phyloP scores from a whole-genome alignment of 371 early-diverging fungal species.

The Mucor lusitanicus region DNA sequence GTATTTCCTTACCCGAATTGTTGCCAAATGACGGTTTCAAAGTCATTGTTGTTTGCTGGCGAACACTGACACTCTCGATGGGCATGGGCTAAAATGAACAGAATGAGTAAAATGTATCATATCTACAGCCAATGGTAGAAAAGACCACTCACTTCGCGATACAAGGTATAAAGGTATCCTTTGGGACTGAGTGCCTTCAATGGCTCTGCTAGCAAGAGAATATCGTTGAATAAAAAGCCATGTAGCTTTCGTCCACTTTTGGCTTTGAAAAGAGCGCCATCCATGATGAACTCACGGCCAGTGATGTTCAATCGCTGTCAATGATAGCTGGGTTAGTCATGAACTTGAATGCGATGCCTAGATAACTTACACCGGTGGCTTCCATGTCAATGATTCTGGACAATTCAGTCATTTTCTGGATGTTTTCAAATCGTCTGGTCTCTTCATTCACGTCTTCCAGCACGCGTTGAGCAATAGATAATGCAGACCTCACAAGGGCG shows the following conservation, averaged over 20 bases:
- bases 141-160: slow-evolving; percentile 53
- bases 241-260: slow-evolving; percentile 84
- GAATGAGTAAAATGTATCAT: background rate
- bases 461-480: slow-evolving; percentile 68
- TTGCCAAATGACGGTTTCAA: slow-evolving; percentile 35
- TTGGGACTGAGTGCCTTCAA: slow-evolving; percentile 39
- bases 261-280: slow-evolving; percentile 80
- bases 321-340: background rate
- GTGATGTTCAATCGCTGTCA: slow-evolving; percentile 55
- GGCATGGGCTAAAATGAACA: slow-evolving; percentile 27
- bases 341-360: background rate
- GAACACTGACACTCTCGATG: slow-evolving; percentile 27
- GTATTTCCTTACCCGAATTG: slow-evolving; percentile 10
- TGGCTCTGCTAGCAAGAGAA: slow-evolving; percentile 70
- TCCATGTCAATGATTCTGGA: slow-evolving; percentile 69
- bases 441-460: slow-evolving; percentile 80
- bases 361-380: slow-evolving; percentile 50
- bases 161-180: slow-evolving; percentile 54
- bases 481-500: slow-evolving; percentile 67
- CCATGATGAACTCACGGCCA: slow-evolving; percentile 77
- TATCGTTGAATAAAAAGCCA: slow-evolving; percentile 87
- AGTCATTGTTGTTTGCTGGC: slow-evolving; percentile 35
- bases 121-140: background rate
- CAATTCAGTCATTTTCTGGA: slow-evolving; percentile 73
- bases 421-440: slow-evolving; percentile 74